phyloP scores from a whole-genome alignment of 2,329 filamentous ascomycete species.

The Laburnicola sp. region DNA sequence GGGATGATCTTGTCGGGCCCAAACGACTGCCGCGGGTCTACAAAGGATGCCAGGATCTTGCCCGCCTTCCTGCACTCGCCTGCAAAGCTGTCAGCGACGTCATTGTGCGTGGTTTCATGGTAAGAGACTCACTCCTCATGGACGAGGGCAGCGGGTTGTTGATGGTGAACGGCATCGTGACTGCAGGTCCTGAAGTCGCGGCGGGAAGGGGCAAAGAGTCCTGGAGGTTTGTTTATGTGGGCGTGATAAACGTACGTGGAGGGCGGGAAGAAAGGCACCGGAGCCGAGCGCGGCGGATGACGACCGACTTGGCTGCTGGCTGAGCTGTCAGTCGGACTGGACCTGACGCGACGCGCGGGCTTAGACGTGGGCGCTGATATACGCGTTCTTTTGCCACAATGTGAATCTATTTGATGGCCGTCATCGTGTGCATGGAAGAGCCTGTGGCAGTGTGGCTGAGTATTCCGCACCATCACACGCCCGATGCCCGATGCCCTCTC shows the following conservation, averaged over 20 bases:
- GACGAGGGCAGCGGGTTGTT: constrained; percentile 59
- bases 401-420: no score
- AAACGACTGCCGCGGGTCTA: constrained; percentile 90
- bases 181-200: neutral
- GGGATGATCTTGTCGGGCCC: constrained; percentile 98
- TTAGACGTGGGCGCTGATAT: no score
- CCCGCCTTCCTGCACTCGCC: constrained; percentile 97
- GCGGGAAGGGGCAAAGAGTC: neutral
- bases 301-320: no score
- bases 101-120: constrained; percentile 20
- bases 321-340: no score
- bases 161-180: constrained; percentile 52
- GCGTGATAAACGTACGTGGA: neutral
- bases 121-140: constrained; percentile 53
- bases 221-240: no score
- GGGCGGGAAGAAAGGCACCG: neutral
- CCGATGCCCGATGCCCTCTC: no score
- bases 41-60: constrained; percentile 92
- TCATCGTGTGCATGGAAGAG: no score
- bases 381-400: no score
- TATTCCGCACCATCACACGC: no score
- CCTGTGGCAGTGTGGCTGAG: no score
- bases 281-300: no score
- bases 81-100: constrained; percentile 52
- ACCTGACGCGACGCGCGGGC: no score